Evolutionary conservation across 352 stramenopile genomes (phyloP).

Genomic region (Globisporangium lucens): DNA sequence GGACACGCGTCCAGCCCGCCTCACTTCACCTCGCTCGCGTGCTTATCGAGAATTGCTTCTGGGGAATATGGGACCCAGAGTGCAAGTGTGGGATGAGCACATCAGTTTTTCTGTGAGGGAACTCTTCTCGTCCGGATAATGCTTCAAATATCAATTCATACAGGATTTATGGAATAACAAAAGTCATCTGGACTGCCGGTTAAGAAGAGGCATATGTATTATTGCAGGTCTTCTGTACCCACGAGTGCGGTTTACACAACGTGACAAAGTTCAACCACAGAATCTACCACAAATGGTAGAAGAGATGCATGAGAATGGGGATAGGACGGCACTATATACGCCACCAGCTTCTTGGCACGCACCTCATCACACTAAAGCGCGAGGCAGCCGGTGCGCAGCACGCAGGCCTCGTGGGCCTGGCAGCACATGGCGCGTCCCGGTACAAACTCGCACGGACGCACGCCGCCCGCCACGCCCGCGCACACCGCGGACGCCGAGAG

Average conservation of each 20-base stretch:
- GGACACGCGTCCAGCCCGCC: neutral
- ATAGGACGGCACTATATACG: neutral
- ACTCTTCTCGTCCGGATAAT: neutral
- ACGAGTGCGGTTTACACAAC: neutral
- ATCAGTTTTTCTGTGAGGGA: neutral
- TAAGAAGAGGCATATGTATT: neutral
- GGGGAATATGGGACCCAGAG: neutral
- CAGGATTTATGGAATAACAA: neutral
- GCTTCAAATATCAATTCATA: neutral
- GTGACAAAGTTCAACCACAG: neutral
- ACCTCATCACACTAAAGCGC: neutral
- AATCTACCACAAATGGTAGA: neutral
- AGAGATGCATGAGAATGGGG: neutral
- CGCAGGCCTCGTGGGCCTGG: slow-evolving; percentile 59
- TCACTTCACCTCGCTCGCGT: neutral
- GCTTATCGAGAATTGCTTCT: neutral
- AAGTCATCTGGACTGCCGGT: neutral
- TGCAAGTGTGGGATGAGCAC: neutral
- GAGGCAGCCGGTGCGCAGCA: slow-evolving; percentile 55
- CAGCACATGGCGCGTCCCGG: slow-evolving; percentile 72
- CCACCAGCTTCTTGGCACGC: no score
- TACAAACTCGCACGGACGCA: slow-evolving; percentile 62
- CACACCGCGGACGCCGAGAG: slow-evolving; percentile 40
- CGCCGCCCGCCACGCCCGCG: slow-evolving; percentile 24
- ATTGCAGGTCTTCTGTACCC: neutral